phyloP scores from a whole-genome alignment of 176 grass and related monocot genomes.

The Typha latifolia region DNA sequence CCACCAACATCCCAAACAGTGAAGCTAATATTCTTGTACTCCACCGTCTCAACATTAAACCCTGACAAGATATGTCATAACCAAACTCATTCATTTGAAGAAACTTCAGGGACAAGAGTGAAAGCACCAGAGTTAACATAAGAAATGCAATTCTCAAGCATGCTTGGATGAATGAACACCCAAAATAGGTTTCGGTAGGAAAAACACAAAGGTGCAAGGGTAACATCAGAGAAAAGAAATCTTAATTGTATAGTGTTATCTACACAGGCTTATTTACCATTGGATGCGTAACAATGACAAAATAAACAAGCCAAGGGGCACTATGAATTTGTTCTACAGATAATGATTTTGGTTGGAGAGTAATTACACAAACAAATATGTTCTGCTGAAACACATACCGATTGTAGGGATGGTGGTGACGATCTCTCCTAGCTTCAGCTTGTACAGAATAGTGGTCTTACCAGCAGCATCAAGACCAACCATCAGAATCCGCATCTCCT shows the following conservation, averaged over 20 bases:
- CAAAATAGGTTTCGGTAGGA: neutral
- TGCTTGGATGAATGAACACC: neutral
- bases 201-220: neutral
- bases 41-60: slow-evolving; percentile 12
- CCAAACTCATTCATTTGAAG: neutral
- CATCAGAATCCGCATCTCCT: slow-evolving; percentile 10
- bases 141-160: neutral
- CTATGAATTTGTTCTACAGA: neutral
- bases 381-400: neutral
- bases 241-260: neutral
- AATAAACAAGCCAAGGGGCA: neutral
- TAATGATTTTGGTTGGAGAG: neutral
- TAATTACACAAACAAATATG: neutral
- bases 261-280: neutral
- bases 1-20: slow-evolving; percentile 16
- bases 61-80: neutral
- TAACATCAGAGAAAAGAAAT: too few relatives aligned
- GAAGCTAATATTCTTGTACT: slow-evolving; percentile 18
- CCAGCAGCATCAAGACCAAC: slow-evolving; percentile 12
- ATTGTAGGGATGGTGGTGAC: slow-evolving; percentile 13
- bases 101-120: neutral
- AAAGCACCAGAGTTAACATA: neutral
- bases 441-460: slow-evolving; percentile 16
- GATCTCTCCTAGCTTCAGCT: slow-evolving; percentile 11
- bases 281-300: neutral